phyloP scores from a whole-genome alignment of 2,329 filamentous ascomycete genomes.

The Aspergillus neoniger region DNA sequence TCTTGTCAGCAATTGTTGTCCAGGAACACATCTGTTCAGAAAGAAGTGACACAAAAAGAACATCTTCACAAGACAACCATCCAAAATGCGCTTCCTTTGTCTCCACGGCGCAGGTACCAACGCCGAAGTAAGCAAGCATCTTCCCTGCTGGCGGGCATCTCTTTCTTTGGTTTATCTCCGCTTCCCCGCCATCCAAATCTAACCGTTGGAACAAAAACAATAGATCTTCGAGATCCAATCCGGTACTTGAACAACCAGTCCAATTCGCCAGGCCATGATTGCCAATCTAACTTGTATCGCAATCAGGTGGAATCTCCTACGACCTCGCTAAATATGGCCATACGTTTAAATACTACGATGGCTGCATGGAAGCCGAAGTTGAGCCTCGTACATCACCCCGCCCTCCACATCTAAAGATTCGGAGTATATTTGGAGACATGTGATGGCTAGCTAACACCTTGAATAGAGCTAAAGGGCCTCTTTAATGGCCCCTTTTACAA shows the following conservation, averaged over 20 bases:
- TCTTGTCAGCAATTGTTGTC: background rate
- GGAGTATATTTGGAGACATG: background rate
- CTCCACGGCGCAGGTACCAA: conserved; percentile 36
- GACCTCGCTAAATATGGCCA: conserved; percentile 31
- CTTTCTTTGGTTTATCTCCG: background rate
- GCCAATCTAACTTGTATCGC: conserved; percentile 2
- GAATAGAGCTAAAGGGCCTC: conserved; percentile 32
- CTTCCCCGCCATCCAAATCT: background rate
- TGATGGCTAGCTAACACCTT: too few relatives aligned
- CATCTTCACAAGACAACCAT: background rate
- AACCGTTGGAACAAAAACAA: background rate
- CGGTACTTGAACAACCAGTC: conserved; percentile 17
- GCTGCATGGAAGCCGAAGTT: conserved; percentile 25
- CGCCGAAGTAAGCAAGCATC: conserved; percentile 27
- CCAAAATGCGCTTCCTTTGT: conserved; percentile 36
- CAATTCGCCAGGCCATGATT: background rate
- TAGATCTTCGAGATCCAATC: conserved; percentile 40
- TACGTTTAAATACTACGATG: conserved; percentile 32
- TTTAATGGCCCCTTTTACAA: conserved; percentile 35
- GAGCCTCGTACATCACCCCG: conserved; percentile 27
- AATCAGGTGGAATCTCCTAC: conserved; percentile 32
- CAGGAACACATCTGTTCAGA: background rate
- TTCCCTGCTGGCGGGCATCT: too few relatives aligned
- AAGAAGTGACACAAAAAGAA: background rate
- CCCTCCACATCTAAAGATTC: background rate